Evolutionary conservation across 148 eudicot species (phyloP).

Genomic region (Chenopodium suecicum): DNA sequence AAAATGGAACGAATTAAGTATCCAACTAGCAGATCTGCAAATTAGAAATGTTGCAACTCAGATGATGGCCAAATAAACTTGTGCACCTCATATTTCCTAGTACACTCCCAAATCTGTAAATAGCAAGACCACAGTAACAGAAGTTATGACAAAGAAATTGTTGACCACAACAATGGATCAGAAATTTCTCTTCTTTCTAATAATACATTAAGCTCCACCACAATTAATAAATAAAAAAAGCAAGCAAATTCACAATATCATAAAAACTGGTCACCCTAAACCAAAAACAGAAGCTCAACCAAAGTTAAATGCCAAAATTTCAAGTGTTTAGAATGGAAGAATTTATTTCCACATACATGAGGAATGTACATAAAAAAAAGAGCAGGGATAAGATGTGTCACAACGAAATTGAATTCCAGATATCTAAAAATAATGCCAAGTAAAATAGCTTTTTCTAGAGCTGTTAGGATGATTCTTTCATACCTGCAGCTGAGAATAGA

Average conservation of each 20-base stretch:
- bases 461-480: slow-evolving; percentile 6
- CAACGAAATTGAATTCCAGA: background rate
- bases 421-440: background rate
- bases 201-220: background rate
- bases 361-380: background rate
- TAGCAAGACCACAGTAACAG: slow-evolving; percentile 13
- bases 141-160: background rate
- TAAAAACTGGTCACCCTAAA: no score
- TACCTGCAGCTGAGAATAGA: slow-evolving; percentile 92
- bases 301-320: background rate
- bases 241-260: background rate
- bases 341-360: background rate
- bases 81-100: slow-evolving; percentile 23
- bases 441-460: background rate
- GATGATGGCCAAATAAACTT: slow-evolving; percentile 18
- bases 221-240: background rate
- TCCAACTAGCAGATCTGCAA: slow-evolving; percentile 82
- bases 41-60: slow-evolving; percentile 25
- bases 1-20: slow-evolving; percentile 65
- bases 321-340: background rate
- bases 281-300: background rate
- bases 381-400: background rate
- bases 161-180: background rate
- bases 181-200: background rate
- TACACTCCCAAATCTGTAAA: slow-evolving; percentile 18